Evolutionary conservation across 352 stramenopile genomes (phyloP).

Genomic region (Globisporangium radiosum): DNA sequence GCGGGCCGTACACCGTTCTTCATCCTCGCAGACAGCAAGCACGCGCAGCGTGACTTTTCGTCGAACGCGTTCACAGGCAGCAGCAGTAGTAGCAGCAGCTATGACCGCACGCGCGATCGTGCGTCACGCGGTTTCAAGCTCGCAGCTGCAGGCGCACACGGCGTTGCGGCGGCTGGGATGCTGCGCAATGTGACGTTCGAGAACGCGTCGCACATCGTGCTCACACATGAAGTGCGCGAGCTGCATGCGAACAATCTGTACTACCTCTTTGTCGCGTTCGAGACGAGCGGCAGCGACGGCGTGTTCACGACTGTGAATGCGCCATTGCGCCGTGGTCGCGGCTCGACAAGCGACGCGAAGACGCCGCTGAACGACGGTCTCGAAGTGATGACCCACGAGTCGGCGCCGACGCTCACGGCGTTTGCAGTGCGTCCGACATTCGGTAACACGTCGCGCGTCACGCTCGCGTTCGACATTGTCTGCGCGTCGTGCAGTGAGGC

Average conservation of each 20-base stretch:
- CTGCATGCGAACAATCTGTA: conserved; percentile 46
- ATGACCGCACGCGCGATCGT: not conserved
- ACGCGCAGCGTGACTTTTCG: conserved; percentile 27
- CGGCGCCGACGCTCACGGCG: conserved; percentile 32
- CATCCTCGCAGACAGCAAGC: conserved; percentile 46
- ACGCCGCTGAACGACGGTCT: conserved; percentile 32
- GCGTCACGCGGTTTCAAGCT: conserved; percentile 19
- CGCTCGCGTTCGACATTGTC: conserved; percentile 46
- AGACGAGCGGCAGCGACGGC: conserved; percentile 53
- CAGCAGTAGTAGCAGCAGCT: conserved; percentile 9
- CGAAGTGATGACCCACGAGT: conserved; percentile 44
- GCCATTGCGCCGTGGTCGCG: conserved; percentile 20
- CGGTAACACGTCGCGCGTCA: conserved; percentile 44
- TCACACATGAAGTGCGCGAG: conserved; percentile 31
- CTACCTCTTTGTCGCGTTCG: conserved; percentile 69
- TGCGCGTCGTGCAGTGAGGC: conserved; percentile 42
- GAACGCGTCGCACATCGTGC: conserved; percentile 38
- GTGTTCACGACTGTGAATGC: conserved; percentile 69
- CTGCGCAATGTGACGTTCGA: conserved; percentile 29
- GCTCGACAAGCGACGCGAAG: conserved; percentile 31
- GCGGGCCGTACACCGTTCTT: conserved; percentile 53
- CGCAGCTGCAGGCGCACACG: conserved; percentile 21
- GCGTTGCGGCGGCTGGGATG: conserved; percentile 41
- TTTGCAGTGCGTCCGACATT: conserved; percentile 41
- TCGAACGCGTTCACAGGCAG: conserved; percentile 26